A percentile compares a stretch with the other conserved stretches of the same genome.
These are phyloP conservation scores for Salvia splendens DNA, from an alignment of 257 asterid genomes.

Conservation along the genomic window DNA sequence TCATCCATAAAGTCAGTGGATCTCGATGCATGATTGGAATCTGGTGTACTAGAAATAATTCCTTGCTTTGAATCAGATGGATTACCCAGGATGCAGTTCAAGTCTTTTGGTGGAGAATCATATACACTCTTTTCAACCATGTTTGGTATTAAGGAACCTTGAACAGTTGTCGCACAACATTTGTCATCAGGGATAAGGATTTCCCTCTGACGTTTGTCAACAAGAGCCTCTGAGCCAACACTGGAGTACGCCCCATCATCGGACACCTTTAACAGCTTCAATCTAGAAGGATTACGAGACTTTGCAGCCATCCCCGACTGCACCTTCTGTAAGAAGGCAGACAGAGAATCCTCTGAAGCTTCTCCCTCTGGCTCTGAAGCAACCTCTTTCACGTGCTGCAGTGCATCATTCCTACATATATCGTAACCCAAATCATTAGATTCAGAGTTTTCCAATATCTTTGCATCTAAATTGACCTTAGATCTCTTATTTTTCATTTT, in stretches of 20 bases:
- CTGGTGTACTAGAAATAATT: constrained; percentile 34
- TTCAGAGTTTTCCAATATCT: constrained; percentile 33
- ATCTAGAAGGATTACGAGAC: constrained; percentile 48
- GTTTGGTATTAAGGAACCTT: constrained; percentile 33
- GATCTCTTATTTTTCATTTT: constrained; percentile 46
- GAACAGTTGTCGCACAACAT: constrained; percentile 29
- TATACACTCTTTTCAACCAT: constrained; percentile 26
- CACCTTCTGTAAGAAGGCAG: constrained; percentile 57
- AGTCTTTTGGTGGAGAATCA: constrained; percentile 34
- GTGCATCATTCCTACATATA: constrained; percentile 31
- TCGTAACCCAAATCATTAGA: constrained; percentile 32
- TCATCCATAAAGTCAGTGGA: constrained; percentile 34
- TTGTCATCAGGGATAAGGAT: constrained; percentile 34
- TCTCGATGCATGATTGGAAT: constrained; percentile 31
- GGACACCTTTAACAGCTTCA: constrained; percentile 45
- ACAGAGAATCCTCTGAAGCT: constrained; percentile 67
- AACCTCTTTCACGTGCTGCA: constrained; percentile 39
- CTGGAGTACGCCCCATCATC: constrained; percentile 39
- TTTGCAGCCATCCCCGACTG: constrained; percentile 56
- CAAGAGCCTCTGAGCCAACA: constrained; percentile 40
- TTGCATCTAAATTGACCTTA: constrained; percentile 39
- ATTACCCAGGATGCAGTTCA: constrained; percentile 27
- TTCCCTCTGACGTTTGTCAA: constrained; percentile 36
- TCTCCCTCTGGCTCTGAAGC: constrained; percentile 41
- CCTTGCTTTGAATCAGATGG: constrained; percentile 33